Evolutionary conservation across 2,329 filamentous ascomycete genomes (phyloP).

Genomic region (Bipolaris sorokiniana): DNA sequence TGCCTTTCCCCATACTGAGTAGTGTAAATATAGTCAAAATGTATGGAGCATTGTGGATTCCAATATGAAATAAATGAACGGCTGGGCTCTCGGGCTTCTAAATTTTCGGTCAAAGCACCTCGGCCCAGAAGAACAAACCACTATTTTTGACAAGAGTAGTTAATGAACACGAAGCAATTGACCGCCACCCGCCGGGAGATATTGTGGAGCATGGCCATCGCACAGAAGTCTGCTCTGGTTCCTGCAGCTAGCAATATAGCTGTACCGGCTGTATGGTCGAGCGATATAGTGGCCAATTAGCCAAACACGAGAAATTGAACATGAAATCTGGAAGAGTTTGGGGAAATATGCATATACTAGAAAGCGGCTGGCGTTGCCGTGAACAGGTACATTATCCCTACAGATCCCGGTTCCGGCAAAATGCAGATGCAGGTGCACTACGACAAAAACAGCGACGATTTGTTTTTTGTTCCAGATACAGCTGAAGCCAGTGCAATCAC

Average conservation of each 20-base stretch:
- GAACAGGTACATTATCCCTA: slow-evolving; percentile 29
- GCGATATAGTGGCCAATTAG: slow-evolving; percentile 24
- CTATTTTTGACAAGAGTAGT: slow-evolving; percentile 12
- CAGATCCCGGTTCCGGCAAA: slow-evolving; percentile 27
- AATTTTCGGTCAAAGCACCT: slow-evolving; percentile 17
- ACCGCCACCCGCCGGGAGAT: slow-evolving; percentile 26
- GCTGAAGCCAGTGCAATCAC: neutral
- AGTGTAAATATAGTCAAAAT: slow-evolving; percentile 14
- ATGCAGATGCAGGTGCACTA: slow-evolving; percentile 28
- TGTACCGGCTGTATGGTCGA: slow-evolving; percentile 28
- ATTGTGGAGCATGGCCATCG: slow-evolving; percentile 14
- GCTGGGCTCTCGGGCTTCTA: slow-evolving; percentile 18
- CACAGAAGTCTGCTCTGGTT: slow-evolving; percentile 10
- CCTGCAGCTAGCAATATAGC: slow-evolving; percentile 22
- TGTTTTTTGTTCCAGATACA: slow-evolving; percentile 21
- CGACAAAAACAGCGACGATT: slow-evolving; percentile 33
- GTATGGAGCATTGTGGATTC: slow-evolving; percentile 30
- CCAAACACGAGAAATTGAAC: slow-evolving; percentile 21
- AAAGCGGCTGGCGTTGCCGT: slow-evolving; percentile 25
- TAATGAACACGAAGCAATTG: slow-evolving; percentile 25
- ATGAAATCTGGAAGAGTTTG: slow-evolving; percentile 29
- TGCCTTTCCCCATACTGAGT: neutral
- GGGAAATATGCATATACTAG: slow-evolving; percentile 39
- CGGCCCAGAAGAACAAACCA: slow-evolving; percentile 25
- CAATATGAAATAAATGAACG: slow-evolving; percentile 43